Base-by-base conservation (phyloP, 2,329 filamentous ascomycete genomes). In the Penicillium psychrosexuale region DNA sequence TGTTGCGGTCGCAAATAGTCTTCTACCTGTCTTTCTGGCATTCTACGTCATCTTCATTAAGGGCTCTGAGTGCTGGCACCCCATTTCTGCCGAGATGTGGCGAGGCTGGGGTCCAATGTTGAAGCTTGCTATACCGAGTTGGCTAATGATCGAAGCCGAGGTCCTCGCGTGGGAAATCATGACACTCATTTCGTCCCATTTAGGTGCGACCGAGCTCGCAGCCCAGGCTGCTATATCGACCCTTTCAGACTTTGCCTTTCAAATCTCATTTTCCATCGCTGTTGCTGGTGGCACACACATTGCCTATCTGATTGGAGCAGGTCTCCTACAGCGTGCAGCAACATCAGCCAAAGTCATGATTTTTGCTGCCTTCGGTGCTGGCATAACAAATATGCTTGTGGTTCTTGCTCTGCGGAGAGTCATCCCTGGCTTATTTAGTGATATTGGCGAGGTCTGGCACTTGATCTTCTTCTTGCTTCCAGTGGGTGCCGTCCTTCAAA, bases 131-230 rank as follows among this genome's bases (percentile, higher is more conserved):
- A 76, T 96, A 12, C 90, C 91, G 0, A 91, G 91, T 2, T 86
- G 96, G 71, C 77, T 95, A 61, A 96, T 96, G 90, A 87, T 96
- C 2, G 85, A 93, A 71, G 90, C 91, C 4, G 91, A 96, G 71
- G 93, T 89, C 75, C 81, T 96, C 15, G 90, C 91, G 8, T 96
- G 96, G 72, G 92, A 96, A 71, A 84, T 95, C 48, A 79, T 95
- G 57, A 95, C 90, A 0, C 79, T 96, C 13, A 84, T 85, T 9
- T 82, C 89, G 0, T 88, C 86, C 48, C 88, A 87, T 62, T 85
- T 96, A 55, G 88, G 88, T 9, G 83, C 88, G 3, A 85, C 85
- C 22, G 84, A 87, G 59, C 82, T 96, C 1, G 91, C 91, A 0
- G 91, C 92, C 0, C 91, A 97, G 72, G 90, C 88, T 48, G 86